Conservation (phyloP, 495 filamentous ascomycete genomes). For the Penicillium parvum region DNA sequence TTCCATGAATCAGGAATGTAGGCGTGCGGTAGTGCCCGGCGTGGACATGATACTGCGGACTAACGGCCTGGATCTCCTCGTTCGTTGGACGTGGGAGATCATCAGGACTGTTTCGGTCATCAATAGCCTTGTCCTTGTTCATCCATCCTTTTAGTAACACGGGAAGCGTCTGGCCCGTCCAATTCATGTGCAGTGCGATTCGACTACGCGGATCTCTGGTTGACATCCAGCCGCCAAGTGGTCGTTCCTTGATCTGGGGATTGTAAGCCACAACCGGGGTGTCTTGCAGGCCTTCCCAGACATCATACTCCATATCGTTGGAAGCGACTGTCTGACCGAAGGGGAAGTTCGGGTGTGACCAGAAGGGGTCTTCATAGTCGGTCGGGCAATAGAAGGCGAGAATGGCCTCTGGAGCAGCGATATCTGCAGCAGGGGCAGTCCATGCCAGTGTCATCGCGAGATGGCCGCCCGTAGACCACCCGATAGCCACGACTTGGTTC, state of each 20-base stretch:
- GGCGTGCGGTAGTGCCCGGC: slow-evolving; percentile 33
- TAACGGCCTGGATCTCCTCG: slow-evolving; percentile 25
- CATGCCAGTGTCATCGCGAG: slow-evolving; percentile 46
- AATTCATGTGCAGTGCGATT: slow-evolving; percentile 40
- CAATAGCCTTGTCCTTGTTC: not conserved
- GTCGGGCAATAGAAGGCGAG: slow-evolving; percentile 49
- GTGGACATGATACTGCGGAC: slow-evolving; percentile 32
- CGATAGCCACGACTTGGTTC: slow-evolving; percentile 40
- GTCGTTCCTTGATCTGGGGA: too few relatives aligned
- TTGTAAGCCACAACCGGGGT: too few relatives aligned
- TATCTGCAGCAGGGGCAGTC: slow-evolving; percentile 22
- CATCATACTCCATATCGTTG: slow-evolving; percentile 13
- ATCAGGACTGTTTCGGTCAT: not conserved
- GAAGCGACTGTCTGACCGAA: too few relatives aligned
- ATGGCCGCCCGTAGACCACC: slow-evolving; percentile 52
- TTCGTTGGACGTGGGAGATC: slow-evolving; percentile 14
- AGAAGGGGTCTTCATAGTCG: slow-evolving; percentile 38
- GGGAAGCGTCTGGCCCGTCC: slow-evolving; percentile 34
- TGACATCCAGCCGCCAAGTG: too few relatives aligned
- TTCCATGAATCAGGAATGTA: slow-evolving; percentile 46
- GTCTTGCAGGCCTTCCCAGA: slow-evolving; percentile 1
- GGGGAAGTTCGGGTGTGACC: too few relatives aligned
- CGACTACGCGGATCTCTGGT: slow-evolving; percentile 36
- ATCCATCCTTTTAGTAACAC: slow-evolving; percentile 29
- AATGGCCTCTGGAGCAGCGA: slow-evolving; percentile 42